Evolutionary conservation across 352 stramenopile species (phyloP).

Genomic region (Phytopythium kandeliae): DNA sequence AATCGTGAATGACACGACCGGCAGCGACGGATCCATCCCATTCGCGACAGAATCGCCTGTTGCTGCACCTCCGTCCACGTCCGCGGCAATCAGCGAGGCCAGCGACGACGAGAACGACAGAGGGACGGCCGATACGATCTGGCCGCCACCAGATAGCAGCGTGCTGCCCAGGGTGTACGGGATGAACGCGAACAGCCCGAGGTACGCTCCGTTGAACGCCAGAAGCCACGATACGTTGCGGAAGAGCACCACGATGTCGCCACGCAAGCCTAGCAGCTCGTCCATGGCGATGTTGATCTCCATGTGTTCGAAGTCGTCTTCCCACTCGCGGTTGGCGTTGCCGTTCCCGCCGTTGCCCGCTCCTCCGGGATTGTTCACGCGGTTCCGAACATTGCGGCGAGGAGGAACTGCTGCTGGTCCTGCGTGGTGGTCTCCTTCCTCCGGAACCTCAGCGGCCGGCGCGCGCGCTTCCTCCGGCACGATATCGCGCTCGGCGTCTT

Average conservation of each 20-base stretch:
- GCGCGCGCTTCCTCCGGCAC: neutral
- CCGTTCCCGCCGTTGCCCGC: conserved; percentile 10
- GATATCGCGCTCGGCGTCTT: neutral
- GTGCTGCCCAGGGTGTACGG: conserved; percentile 93
- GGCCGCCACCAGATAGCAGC: conserved; percentile 64
- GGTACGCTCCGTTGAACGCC: conserved; percentile 96
- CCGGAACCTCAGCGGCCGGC: conserved; percentile 6
- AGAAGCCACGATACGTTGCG: conserved; percentile 97
- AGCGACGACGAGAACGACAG: conserved; percentile 17
- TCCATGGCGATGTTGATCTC: conserved; percentile 96
- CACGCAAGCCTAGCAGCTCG: conserved; percentile 95
- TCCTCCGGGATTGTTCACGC: conserved; percentile 19
- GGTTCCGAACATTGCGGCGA: conserved; percentile 26
- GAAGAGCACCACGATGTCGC: conserved; percentile 91
- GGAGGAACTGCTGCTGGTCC: conserved; percentile 12
- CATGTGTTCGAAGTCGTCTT: conserved; percentile 90
- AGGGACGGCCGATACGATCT: conserved; percentile 55
- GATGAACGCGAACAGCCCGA: conserved; percentile 96
- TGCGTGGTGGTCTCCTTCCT: conserved; percentile 12
- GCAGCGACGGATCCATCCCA: conserved; percentile 10
- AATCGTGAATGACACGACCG: conserved; percentile 34
- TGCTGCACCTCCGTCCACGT: conserved; percentile 14
- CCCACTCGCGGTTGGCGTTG: conserved; percentile 63
- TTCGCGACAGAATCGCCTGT: neutral
- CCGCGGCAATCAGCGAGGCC: conserved; percentile 12